These are phyloP conservation scores for Neonectria coccinea DNA, from an alignment of 2,329 filamentous ascomycete genomes.

Conservation along the genomic window DNA sequence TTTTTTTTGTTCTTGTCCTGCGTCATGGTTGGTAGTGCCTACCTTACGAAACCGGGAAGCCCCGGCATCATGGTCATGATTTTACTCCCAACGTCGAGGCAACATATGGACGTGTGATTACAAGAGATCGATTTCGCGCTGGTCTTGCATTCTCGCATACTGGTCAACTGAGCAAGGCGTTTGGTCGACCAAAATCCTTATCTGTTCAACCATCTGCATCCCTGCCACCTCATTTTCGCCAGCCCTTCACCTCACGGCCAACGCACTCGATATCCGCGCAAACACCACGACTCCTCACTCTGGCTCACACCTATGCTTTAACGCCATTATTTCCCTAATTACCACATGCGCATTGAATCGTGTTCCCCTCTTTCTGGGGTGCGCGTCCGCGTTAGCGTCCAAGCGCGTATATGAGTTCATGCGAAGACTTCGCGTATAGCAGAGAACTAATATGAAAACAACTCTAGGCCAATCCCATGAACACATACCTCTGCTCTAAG, in stretches of 20 bases:
- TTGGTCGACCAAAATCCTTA: slow-evolving; percentile 10
- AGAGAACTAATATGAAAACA: slow-evolving; percentile 61
- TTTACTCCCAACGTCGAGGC: slow-evolving; percentile 15
- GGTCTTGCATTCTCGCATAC: neutral
- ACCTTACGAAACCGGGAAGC: slow-evolving; percentile 15
- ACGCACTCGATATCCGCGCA: slow-evolving; percentile 11
- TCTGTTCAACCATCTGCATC: slow-evolving; percentile 2
- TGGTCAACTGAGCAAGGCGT: slow-evolving; percentile 1
- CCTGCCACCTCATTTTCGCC: slow-evolving; percentile 13
- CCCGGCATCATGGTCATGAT: slow-evolving; percentile 17
- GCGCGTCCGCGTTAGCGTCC: slow-evolving; percentile 25
- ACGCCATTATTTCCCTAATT: slow-evolving; percentile 30
- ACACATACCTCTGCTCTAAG: slow-evolving; percentile 93
- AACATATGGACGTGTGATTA: slow-evolving; percentile 4
- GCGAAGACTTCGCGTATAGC: slow-evolving; percentile 44
- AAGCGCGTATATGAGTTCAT: slow-evolving; percentile 37
- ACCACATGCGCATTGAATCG: slow-evolving; percentile 29
- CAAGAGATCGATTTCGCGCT: slow-evolving; percentile 1
- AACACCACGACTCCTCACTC: slow-evolving; percentile 1
- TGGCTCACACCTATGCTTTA: slow-evolving; percentile 20
- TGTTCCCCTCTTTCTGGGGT: slow-evolving; percentile 18
- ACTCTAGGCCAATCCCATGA: slow-evolving; percentile 87
- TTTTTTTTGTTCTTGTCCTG: slow-evolving; percentile 28
- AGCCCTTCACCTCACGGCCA: slow-evolving; percentile 14
- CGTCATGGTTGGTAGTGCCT: slow-evolving; percentile 16